These are phyloP conservation scores for Telopea speciosissima DNA, from an alignment of 177 flowering plant genomes.

Conservation along the genomic window DNA sequence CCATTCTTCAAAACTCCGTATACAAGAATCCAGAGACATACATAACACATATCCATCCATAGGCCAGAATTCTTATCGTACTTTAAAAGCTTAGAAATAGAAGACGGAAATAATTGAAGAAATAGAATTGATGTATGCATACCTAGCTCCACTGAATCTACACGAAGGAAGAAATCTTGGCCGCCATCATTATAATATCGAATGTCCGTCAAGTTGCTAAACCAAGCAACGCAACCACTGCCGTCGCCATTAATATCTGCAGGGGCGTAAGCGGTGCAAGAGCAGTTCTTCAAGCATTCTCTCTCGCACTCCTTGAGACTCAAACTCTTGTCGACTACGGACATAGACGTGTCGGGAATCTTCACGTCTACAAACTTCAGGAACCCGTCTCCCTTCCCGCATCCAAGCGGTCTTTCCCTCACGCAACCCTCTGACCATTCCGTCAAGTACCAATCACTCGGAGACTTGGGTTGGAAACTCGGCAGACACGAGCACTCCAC, in stretches of 20 bases:
- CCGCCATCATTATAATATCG: slow-evolving; percentile 15
- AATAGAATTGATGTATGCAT: no score
- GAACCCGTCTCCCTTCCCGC: slow-evolving; percentile 36
- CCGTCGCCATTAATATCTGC: slow-evolving; percentile 16
- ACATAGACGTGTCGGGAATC: slow-evolving; percentile 29
- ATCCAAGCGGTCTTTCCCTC: slow-evolving; percentile 14
- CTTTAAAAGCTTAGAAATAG: no score
- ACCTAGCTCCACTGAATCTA: slow-evolving; percentile 33
- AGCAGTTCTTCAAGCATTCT: slow-evolving; percentile 30
- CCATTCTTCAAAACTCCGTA: no score
- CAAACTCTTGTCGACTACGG: slow-evolving; percentile 15
- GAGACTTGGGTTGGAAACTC: slow-evolving; percentile 30
- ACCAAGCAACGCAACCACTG: slow-evolving; percentile 34
- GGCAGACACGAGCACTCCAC: slow-evolving; percentile 33
- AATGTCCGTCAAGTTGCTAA: slow-evolving; percentile 16
- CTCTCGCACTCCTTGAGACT: slow-evolving; percentile 20
- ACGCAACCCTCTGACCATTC: slow-evolving; percentile 37
- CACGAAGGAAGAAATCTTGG: slow-evolving; percentile 25
- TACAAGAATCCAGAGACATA: no score
- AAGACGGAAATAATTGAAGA: no score
- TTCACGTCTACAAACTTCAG: slow-evolving; percentile 22
- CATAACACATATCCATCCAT: no score
- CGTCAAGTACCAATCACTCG: slow-evolving; percentile 24
- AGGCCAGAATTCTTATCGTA: no score
- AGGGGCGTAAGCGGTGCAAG: slow-evolving; percentile 28